A percentile compares a stretch with the other conserved stretches of the same genome.
phyloP scores from a whole-genome alignment of 257 asterid species.

The Oldenlandia corymbosa region DNA sequence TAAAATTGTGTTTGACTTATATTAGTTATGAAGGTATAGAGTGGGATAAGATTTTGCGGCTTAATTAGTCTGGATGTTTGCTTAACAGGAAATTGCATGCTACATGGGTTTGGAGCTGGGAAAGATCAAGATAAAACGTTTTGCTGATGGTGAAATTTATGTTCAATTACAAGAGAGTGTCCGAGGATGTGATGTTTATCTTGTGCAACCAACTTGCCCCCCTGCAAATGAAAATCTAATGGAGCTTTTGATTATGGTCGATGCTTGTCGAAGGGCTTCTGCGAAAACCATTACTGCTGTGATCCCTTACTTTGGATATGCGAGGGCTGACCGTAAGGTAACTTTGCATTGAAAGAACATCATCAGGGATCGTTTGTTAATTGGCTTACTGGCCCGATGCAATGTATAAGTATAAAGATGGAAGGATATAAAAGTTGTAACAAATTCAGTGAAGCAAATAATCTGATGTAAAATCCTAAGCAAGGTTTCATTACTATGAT shows the following conservation, averaged over 20 bases:
- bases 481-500: neutral
- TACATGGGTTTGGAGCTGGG: conserved; percentile 87
- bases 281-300: conserved; percentile 86
- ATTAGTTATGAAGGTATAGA: no score
- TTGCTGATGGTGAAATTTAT: conserved; percentile 94
- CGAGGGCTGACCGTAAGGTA: conserved; percentile 91
- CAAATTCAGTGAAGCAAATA: neutral
- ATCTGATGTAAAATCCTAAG: neutral
- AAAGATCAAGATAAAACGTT: conserved; percentile 54
- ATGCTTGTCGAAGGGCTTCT: conserved; percentile 94
- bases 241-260: conserved; percentile 89
- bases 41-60: neutral
- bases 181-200: conserved; percentile 79
- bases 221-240: conserved; percentile 87
- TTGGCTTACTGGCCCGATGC: neutral
- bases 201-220: conserved; percentile 82
- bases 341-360: conserved; percentile 8
- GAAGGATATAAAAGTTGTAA: neutral
- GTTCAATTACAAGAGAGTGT: conserved; percentile 95
- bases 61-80: neutral
- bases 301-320: conserved; percentile 90
- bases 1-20: neutral
- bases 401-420: neutral
- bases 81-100: conserved; percentile 61
- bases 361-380: neutral